Percentiles rank a stretch among this genome's conserved stretches.
These are phyloP conservation scores for Candida quercuum DNA, from an alignment of 805 yeast species.

Conservation along the genomic window DNA sequence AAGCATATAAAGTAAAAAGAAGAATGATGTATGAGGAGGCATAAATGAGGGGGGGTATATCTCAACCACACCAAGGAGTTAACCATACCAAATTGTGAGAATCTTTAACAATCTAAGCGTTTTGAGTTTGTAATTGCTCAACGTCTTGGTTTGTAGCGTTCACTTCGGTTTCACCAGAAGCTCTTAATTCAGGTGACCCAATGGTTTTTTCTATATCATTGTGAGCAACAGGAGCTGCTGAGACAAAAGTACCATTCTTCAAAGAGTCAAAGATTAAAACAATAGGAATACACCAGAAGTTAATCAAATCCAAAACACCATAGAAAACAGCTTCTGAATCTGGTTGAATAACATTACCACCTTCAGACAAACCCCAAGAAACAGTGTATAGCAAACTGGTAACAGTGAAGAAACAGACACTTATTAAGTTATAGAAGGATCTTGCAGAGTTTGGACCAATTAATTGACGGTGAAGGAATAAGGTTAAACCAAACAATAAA, in stretches of 20 bases:
- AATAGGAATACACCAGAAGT: slow-evolving; percentile 38
- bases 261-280: slow-evolving; percentile 19
- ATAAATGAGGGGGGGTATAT: no score
- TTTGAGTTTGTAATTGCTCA: background rate
- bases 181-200: slow-evolving; percentile 21
- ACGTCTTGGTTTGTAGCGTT: background rate
- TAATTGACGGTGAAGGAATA: slow-evolving; percentile 25
- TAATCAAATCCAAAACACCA: slow-evolving; percentile 44
- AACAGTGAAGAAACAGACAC: slow-evolving; percentile 26
- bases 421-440: slow-evolving; percentile 4
- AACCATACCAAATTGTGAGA: no score
- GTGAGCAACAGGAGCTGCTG: slow-evolving; percentile 3
- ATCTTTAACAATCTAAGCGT: background rate
- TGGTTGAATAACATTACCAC: slow-evolving; percentile 50
- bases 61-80: no score
- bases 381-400: slow-evolving; percentile 41
- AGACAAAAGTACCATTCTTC: slow-evolving; percentile 15
- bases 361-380: slow-evolving; percentile 48
- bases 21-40: no score
- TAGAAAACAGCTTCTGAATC: slow-evolving; percentile 51
- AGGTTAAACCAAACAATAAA: slow-evolving; percentile 32
- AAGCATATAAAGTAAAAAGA: background rate
- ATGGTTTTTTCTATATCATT: slow-evolving; percentile 15
- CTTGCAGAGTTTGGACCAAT: slow-evolving; percentile 8
- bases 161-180: slow-evolving; percentile 31